A percentile compares a stretch with the other conserved stretches of the same genome.
These are phyloP conservation scores for Pythium utonaiense DNA, from an alignment of 352 stramenopile genomes.

Conservation along the genomic window DNA sequence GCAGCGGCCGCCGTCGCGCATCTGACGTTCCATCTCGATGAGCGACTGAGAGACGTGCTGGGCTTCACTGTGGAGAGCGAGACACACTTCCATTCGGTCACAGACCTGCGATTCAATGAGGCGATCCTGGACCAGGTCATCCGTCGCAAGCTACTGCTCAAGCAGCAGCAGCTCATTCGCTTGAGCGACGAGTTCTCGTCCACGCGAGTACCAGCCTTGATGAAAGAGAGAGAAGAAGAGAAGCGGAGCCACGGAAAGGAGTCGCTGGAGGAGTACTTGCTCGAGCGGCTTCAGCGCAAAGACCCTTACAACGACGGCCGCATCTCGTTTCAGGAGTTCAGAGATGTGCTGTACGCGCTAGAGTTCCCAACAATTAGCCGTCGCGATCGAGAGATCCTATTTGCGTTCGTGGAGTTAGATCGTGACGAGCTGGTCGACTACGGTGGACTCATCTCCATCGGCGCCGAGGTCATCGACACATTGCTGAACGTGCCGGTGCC, in stretches of 20 bases:
- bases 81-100: slow-evolving; percentile 49
- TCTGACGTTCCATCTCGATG: slow-evolving; percentile 54
- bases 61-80: slow-evolving; percentile 67
- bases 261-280: slow-evolving; percentile 46
- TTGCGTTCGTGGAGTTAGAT: slow-evolving; percentile 49
- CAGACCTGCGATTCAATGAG: slow-evolving; percentile 49
- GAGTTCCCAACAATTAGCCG: slow-evolving; percentile 28
- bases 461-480: slow-evolving; percentile 48
- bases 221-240: slow-evolving; percentile 32
- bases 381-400: slow-evolving; percentile 42
- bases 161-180: slow-evolving; percentile 35
- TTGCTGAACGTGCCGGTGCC: slow-evolving; percentile 24
- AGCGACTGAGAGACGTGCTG: slow-evolving; percentile 33
- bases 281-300: slow-evolving; percentile 56
- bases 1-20: slow-evolving; percentile 45
- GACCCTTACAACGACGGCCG: slow-evolving; percentile 68
- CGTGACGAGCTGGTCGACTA: slow-evolving; percentile 65
- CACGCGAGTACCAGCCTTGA: slow-evolving; percentile 43
- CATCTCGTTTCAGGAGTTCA: slow-evolving; percentile 40
- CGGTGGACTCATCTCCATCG: slow-evolving; percentile 37
- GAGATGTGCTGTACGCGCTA: slow-evolving; percentile 35
- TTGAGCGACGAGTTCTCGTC: slow-evolving; percentile 64
- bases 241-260: slow-evolving; percentile 39
- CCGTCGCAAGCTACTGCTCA: slow-evolving; percentile 50
- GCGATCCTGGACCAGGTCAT: slow-evolving; percentile 50